Evolutionary conservation across 1,139 yeast genomes (phyloP), one percentile per base, ranked within the genome.

Genomic region (Waltiozyma sp.): DNA sequence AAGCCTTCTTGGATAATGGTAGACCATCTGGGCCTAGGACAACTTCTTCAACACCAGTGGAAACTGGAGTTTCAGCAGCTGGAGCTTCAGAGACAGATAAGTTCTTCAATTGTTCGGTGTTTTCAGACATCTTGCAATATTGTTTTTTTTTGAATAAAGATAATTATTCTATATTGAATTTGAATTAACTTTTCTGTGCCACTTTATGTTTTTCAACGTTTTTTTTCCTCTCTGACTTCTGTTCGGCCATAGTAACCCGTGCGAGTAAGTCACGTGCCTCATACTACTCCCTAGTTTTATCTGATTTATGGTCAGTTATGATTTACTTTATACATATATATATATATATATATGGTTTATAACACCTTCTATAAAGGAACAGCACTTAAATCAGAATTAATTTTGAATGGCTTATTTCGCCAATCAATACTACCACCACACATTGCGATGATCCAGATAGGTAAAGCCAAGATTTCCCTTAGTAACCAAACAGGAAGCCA

Each of bases 1-100:
- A 71, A 2, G 96, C 98, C 63, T 88, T 91, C 67, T 91, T 91
- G 49, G 96, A 86, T 56, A 91, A 70, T 42, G 98, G 98, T 66
- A 80, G 84, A 38, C 98, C 98, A 63, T 91, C 96, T 64, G 64
- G 62, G 36, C 66, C 68, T 10, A 62, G 56, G 8, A 57, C 49
- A n/a, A 58, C 60, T 41, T 60, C 56, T 19, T 51, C 57, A 10
- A 50, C 48, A 19, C 18, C 34, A n/a, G 34, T 26, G 28, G 28
- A 5, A 13, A 13, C 28, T 26, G 28, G 28, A 15, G 34, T 18
- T n/a, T 14, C 34, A 31, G 53, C 47, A 18, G 49, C 43, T 19
- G 40, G 42, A 18, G 46, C 41, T 21, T 40, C 66, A 37, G 61
- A 45, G 39, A 65, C 54, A 38, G 59, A 59, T 47, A 69, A 62